Evolutionary conservation across 306 rosid genomes (phyloP).

Genomic region (Rosa chinensis): DNA sequence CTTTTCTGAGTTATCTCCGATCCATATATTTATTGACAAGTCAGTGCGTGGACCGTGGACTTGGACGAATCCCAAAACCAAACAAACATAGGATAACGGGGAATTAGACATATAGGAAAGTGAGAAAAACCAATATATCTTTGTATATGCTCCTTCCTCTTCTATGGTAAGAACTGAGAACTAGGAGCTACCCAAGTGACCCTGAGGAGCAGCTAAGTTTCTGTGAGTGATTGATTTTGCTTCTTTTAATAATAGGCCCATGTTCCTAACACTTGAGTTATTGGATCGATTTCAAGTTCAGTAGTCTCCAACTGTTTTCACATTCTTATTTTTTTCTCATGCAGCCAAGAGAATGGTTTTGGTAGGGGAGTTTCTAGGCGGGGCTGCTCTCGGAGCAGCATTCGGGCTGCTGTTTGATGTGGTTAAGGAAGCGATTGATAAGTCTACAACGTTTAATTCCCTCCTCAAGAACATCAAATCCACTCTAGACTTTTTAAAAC

Average conservation of each 20-base stretch:
- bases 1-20: no score
- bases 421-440: background rate
- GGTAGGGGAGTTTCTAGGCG: background rate
- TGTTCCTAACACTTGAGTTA: background rate
- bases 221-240: background rate
- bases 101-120: no score
- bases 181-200: background rate
- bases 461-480: background rate
- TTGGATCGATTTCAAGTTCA: background rate
- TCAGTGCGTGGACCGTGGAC: no score
- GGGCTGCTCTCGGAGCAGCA: conserved; percentile 8
- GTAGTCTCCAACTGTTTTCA: background rate
- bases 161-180: no score
- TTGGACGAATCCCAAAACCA: no score
- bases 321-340: background rate
- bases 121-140: no score
- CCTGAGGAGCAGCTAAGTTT: background rate
- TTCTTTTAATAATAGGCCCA: background rate
- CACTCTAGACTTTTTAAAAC: background rate
- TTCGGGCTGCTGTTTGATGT: background rate
- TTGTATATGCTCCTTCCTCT: no score
- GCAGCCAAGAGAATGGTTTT: background rate
- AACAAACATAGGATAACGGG: no score
- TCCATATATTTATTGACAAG: no score
- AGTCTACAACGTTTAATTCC: background rate